Percentiles rank a stretch among this genome's conserved stretches.
Conservation (phyloP, 345 rosid genomes). For the Limnanthes douglasii region DNA sequence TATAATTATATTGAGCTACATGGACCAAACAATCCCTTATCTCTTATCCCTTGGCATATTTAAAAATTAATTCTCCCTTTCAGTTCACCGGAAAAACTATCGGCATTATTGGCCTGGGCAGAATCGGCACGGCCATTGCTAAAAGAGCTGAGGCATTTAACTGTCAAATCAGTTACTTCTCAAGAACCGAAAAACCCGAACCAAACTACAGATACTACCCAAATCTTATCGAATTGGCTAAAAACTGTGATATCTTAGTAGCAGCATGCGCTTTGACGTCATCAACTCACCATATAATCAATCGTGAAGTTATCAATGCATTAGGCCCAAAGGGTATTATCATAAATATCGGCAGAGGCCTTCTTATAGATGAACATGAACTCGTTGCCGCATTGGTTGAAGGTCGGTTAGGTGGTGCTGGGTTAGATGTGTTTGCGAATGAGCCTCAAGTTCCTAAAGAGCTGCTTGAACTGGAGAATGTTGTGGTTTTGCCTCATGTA, state of each 20-base stretch:
- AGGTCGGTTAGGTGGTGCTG: constrained; percentile 47
- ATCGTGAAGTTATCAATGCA: constrained; percentile 32
- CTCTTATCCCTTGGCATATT: too few relatives aligned
- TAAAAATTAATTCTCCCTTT: constrained; percentile 7
- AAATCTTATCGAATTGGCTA: constrained; percentile 26
- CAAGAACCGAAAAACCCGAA: constrained; percentile 26
- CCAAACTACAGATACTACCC: constrained; percentile 25
- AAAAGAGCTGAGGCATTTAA: constrained; percentile 46
- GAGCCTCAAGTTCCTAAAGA: constrained; percentile 48
- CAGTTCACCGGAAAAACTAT: constrained; percentile 48
- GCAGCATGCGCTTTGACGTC: constrained; percentile 42
- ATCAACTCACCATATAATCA: constrained; percentile 32
- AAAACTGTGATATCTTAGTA: constrained; percentile 27
- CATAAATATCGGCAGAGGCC: constrained; percentile 46
- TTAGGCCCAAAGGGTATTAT: constrained; percentile 50
- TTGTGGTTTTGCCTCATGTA: constrained; percentile 43
- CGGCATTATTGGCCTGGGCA: constrained; percentile 50
- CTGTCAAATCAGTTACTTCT: constrained; percentile 34
- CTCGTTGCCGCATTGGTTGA: constrained; percentile 46
- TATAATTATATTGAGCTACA: too few relatives aligned
- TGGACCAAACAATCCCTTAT: too few relatives aligned
- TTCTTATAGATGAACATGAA: constrained; percentile 40
- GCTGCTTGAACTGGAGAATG: constrained; percentile 28
- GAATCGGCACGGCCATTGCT: constrained; percentile 52
- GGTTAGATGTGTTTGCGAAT: constrained; percentile 40